Percentiles rank a stretch among this genome's conserved stretches.
phyloP scores from a whole-genome alignment of 192 early-diverging fungal species.

The Podila epicladia region DNA sequence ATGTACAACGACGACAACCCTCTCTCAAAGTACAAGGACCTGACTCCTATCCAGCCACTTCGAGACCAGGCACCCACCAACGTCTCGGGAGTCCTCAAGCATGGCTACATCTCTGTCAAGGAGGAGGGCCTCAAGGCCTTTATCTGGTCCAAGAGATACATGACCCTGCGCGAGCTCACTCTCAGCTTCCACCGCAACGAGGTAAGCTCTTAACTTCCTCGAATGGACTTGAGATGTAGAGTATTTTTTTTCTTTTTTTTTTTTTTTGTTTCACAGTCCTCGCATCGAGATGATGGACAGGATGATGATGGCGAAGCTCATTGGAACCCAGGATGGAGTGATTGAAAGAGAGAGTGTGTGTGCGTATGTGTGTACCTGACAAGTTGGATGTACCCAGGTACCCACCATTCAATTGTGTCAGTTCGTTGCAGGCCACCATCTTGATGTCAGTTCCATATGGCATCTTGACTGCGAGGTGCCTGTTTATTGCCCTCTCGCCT shows the following conservation, averaged over 20 bases:
- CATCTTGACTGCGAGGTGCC: not conserved
- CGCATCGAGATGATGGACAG: too few species aligned
- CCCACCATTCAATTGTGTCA: too few species aligned
- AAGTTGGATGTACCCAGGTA: too few species aligned
- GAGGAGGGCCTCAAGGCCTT: constrained; percentile 92
- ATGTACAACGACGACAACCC: constrained; percentile 47
- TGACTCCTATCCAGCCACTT: constrained; percentile 34
- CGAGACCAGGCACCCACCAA: constrained; percentile 43
- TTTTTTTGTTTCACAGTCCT: constrained; percentile 12
- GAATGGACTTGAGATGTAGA: not conserved
- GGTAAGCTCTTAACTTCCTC: constrained; percentile 60
- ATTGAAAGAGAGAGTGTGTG: too few species aligned
- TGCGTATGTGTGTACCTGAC: too few species aligned
- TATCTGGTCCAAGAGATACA: constrained; percentile 96
- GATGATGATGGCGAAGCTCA: too few species aligned
- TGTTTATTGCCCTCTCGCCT: constrained; percentile 8
- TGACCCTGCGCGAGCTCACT: constrained; percentile 87
- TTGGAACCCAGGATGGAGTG: too few species aligned
- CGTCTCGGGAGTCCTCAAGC: constrained; percentile 68
- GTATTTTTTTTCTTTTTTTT: constrained; percentile 8
- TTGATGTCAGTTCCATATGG: not conserved
- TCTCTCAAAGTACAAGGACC: constrained; percentile 42
- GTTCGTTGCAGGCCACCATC: not conserved
- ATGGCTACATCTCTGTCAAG: constrained; percentile 89
- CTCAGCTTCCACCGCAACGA: constrained; percentile 95